Base-by-base conservation (phyloP, 2,329 filamentous ascomycete genomes). In the Aspergillus fructus region DNA sequence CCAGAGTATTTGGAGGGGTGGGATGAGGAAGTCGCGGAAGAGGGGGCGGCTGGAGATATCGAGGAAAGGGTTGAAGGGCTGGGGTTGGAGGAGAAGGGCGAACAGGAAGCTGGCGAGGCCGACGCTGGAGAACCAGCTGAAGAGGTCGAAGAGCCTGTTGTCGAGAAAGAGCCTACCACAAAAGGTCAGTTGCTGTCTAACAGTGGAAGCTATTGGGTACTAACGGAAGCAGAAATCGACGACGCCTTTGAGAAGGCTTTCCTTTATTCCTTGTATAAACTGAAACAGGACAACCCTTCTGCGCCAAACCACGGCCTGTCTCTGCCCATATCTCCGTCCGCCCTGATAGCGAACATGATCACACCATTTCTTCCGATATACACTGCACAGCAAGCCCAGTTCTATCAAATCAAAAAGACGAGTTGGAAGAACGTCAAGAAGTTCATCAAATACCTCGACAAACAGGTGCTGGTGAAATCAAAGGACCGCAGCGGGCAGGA, bases 381-480 rank as follows among this genome's bases (percentile, higher is more conserved):
- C 67, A 83, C 80, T 11, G 74, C 83, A 5, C 76, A 80, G 19
- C 79, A 85, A 65, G 77, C 79, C 2, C 81, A 81, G 55, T 84
- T 78, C 59, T 81, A 86, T 52, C 84, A 86, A 62, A 87, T 89
- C 71, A 89, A 89, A 67, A 89, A 89, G 73, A 86, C 85, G 3
- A 86, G 83, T 60, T 89, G 84, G 84, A 89, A 89, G 73, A 89
- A 84, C 59, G 81, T 86, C 59, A 86, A 85, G 67, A 89, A 88
- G 63, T 89, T 89, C 68, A 82, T 89, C 72, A 89, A 89, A 64
- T 77, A 83, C 53, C 76, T 89, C 9, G 86, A 89, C 69, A 89
- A 89, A 70, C 76, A 83, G 48, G 70, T 78, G 17, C 74, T 89
- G n/a, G 71, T 88, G 63, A 88, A 86, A 65, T 81, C 80, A 46